Conservation (phyloP, 768 basidiomycete species). For the Coprinellus aureogranulatus region DNA sequence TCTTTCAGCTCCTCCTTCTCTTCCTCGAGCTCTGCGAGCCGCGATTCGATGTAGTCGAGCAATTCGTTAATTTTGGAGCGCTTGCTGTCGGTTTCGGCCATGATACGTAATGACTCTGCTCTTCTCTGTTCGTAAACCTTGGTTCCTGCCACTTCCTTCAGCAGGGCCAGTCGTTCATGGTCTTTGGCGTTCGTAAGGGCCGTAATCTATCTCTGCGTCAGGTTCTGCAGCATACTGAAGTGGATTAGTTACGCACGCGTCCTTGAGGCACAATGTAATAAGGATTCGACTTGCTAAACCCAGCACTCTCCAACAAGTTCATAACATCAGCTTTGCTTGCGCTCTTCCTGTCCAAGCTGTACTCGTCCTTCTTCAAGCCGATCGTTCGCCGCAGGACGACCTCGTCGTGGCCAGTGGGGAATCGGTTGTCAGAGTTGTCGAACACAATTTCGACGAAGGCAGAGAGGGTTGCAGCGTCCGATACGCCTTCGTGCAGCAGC, state of each 20-base stretch:
- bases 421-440: conserved; percentile 91
- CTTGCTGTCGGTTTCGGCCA: conserved; percentile 95
- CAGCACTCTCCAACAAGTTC: conserved; percentile 94
- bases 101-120: conserved; percentile 88
- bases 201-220: conserved; percentile 63
- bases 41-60: conserved; percentile 86
- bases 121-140: conserved; percentile 97
- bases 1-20: conserved; percentile 98
- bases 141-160: conserved; percentile 98
- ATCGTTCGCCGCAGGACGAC: conserved; percentile 90
- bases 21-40: conserved; percentile 88
- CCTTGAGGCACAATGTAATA: conserved; percentile 99
- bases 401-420: conserved; percentile 88
- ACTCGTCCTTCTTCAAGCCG: conserved; percentile 98
- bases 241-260: conserved; percentile 54
- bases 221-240: background rate
- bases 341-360: conserved; percentile 93
- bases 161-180: conserved; percentile 84
- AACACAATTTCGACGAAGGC: conserved; percentile 96
- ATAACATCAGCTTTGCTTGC: conserved; percentile 96
- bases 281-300: conserved; percentile 97
- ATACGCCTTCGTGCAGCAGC: conserved; percentile 91
- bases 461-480: conserved; percentile 82
- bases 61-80: conserved; percentile 88
- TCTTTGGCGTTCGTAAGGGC: conserved; percentile 97